These are phyloP conservation scores for Colletotrichum magnum DNA, from an alignment of 2,329 filamentous ascomycete genomes.

Conservation along the genomic window DNA sequence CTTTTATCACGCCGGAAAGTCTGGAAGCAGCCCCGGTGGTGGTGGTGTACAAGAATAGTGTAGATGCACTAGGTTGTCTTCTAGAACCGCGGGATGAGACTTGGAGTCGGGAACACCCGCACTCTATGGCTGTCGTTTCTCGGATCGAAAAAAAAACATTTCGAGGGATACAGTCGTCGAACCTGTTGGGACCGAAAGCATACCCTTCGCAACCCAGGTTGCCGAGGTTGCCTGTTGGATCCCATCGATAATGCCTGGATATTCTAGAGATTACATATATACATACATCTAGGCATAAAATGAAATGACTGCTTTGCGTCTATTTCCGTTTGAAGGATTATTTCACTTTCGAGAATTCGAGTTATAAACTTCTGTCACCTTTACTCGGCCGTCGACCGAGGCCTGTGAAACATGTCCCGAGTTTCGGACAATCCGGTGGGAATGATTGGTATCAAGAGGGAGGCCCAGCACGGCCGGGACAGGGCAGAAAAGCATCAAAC, in stretches of 20 bases:
- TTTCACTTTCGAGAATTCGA: conserved; percentile 6
- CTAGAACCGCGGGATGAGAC: conserved; percentile 7
- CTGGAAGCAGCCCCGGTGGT: background rate
- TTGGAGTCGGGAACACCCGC: background rate
- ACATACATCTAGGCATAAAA: too few relatives aligned
- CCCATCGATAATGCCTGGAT: background rate
- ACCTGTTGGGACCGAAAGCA: background rate
- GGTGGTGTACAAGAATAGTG: background rate
- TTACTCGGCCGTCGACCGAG: background rate
- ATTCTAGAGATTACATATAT: too few relatives aligned
- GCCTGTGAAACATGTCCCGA: conserved; percentile 35
- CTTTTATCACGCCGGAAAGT: background rate
- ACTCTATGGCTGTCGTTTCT: background rate
- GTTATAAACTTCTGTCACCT: conserved; percentile 13
- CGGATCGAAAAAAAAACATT: conserved; percentile 17
- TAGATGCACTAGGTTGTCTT: background rate
- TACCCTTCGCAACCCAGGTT: too few relatives aligned
- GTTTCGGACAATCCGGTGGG: conserved; percentile 26
- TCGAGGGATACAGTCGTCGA: conserved; percentile 2
- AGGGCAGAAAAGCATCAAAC: too few relatives aligned
- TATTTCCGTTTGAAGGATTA: background rate
- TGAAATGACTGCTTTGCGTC: background rate
- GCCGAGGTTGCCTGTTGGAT: too few relatives aligned
- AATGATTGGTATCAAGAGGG: too few relatives aligned
- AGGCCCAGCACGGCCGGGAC: too few relatives aligned